Evolutionary conservation across 2,329 filamentous ascomycete genomes (phyloP).

Genomic region (Ceratocystis huliohia): DNA sequence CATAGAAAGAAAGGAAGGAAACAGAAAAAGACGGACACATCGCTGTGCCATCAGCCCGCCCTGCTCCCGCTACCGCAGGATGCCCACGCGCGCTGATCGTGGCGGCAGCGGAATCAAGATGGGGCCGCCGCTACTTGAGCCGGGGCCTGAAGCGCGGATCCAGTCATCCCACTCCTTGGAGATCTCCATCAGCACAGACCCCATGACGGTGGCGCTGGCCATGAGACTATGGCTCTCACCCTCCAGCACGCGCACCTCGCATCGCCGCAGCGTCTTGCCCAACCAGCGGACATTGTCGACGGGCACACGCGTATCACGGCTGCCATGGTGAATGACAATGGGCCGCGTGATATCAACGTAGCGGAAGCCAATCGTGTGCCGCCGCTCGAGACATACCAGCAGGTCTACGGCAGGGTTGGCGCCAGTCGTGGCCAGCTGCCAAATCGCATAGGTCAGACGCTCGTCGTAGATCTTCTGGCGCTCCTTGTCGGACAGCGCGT

Average conservation of each 20-base stretch:
- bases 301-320: constrained; percentile 77
- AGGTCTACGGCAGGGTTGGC: constrained; percentile 91
- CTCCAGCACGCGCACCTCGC: constrained; percentile 80
- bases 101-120: background rate
- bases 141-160: constrained; percentile 46
- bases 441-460: constrained; percentile 82
- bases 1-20: no score
- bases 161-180: constrained; percentile 87
- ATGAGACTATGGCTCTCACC: constrained; percentile 91
- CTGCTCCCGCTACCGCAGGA: background rate
- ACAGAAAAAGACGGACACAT: background rate
- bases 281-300: constrained; percentile 94
- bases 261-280: constrained; percentile 82
- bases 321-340: constrained; percentile 89
- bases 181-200: constrained; percentile 85
- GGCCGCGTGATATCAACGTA: constrained; percentile 91
- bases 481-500: constrained; percentile 55
- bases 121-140: background rate
- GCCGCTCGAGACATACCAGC: constrained; percentile 79
- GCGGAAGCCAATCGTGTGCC: constrained; percentile 84
- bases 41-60: background rate
- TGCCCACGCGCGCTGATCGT: background rate
- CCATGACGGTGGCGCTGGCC: constrained; percentile 90
- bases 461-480: constrained; percentile 66
- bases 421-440: constrained; percentile 79